A percentile compares a stretch with the other conserved stretches of the same genome.
phyloP scores from a whole-genome alignment of 2,329 filamentous ascomycete species.

The Colletotrichum simmondsii region DNA sequence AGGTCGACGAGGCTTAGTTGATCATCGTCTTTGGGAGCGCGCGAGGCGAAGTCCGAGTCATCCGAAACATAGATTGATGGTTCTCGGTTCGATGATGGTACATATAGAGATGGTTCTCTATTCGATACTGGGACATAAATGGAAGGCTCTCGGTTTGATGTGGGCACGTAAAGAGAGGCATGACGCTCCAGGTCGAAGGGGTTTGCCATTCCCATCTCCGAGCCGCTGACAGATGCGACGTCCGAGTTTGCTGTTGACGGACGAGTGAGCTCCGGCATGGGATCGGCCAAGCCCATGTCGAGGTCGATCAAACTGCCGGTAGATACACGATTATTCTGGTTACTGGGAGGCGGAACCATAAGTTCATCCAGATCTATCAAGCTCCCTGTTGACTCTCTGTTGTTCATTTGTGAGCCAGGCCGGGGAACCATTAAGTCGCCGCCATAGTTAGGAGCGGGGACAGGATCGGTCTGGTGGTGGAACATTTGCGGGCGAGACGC shows the following conservation, averaged over 20 bases:
- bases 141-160: slow-evolving; percentile 62
- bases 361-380: slow-evolving; percentile 64
- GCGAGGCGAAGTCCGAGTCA: slow-evolving; percentile 60
- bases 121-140: slow-evolving; percentile 63
- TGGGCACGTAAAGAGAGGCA: slow-evolving; percentile 62
- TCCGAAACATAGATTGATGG: slow-evolving; percentile 72
- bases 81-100: slow-evolving; percentile 60
- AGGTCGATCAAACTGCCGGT: slow-evolving; percentile 63
- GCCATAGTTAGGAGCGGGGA: slow-evolving; percentile 43
- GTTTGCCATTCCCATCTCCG: slow-evolving; percentile 64
- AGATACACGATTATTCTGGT: slow-evolving; percentile 49
- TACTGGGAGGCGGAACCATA: slow-evolving; percentile 46
- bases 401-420: slow-evolving; percentile 46
- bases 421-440: slow-evolving; percentile 28
- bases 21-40: slow-evolving; percentile 41
- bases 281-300: slow-evolving; percentile 65
- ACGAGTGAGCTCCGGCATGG: slow-evolving; percentile 60
- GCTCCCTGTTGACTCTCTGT: slow-evolving; percentile 51
- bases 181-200: slow-evolving; percentile 74
- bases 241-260: slow-evolving; percentile 72
- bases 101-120: slow-evolving; percentile 69
- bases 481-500: slow-evolving; percentile 56
- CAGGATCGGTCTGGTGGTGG: slow-evolving; percentile 64
- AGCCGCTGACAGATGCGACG: slow-evolving; percentile 64
- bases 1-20: slow-evolving; percentile 44